Conservation (phyloP, 2,329 filamentous ascomycete species). For the Paraconiothyrium brasiliense region DNA sequence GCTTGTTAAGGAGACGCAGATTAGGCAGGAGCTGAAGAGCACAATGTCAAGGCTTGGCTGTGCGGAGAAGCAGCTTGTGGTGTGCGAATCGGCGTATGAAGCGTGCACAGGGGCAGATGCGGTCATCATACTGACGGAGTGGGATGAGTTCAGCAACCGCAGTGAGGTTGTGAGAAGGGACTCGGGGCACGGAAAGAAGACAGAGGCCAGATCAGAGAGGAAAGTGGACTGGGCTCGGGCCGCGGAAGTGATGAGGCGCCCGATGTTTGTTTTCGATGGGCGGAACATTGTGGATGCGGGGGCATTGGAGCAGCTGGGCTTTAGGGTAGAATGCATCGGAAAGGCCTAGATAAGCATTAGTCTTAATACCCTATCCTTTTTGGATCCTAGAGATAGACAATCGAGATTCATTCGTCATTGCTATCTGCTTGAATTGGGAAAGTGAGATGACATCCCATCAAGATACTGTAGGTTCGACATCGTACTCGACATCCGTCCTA, state of each 20-base stretch:
- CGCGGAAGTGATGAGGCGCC: constrained; percentile 7
- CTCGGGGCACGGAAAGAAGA: background rate
- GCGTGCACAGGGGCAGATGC: constrained; percentile 6
- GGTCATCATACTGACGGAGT: constrained; percentile 15
- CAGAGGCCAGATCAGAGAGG: background rate
- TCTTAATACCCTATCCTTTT: background rate
- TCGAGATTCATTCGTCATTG: background rate
- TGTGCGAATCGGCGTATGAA: constrained; percentile 6
- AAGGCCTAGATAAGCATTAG: background rate
- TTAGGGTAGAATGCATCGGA: constrained; percentile 7
- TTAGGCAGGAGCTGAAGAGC: constrained; percentile 12
- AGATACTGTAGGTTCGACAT: constrained; percentile 55
- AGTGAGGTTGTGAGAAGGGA: background rate
- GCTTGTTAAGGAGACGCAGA: constrained; percentile 23
- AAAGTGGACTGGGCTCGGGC: constrained; percentile 2
- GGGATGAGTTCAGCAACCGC: constrained; percentile 15
- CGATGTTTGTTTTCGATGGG: constrained; percentile 13
- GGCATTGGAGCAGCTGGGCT: constrained; percentile 7
- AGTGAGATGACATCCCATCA: background rate
- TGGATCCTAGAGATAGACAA: background rate
- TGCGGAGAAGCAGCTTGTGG: constrained; percentile 3
- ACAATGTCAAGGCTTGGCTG: background rate
- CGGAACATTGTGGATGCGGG: constrained; percentile 8
- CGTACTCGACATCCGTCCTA: constrained; percentile 75
- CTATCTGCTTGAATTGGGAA: too few relatives aligned